phyloP scores from a whole-genome alignment of 345 rosid genomes.

The Isatis tinctoria region DNA sequence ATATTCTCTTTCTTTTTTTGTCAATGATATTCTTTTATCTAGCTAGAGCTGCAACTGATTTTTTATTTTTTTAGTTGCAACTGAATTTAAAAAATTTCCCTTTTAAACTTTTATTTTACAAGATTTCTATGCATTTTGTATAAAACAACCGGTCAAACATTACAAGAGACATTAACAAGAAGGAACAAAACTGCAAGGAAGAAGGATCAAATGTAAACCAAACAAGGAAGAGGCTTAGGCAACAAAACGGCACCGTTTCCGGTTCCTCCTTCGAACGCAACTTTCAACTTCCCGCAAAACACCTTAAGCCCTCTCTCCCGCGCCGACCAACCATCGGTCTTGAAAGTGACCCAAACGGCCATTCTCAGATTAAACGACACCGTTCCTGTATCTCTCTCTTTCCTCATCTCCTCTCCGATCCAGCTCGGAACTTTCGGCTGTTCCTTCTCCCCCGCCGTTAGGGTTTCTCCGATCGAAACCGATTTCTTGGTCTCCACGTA shows the following conservation, averaged over 20 bases:
- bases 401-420: conserved; percentile 34
- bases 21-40: too few relatives aligned
- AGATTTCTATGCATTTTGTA: not conserved
- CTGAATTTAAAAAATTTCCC: too few relatives aligned
- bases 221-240: conserved; percentile 32
- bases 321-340: conserved; percentile 33
- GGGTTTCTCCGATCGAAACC: conserved; percentile 10
- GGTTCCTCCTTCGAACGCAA: conserved; percentile 19
- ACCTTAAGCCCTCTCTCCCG: conserved; percentile 36
- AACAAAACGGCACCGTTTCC: conserved; percentile 30
- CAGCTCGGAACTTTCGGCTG: conserved; percentile 31
- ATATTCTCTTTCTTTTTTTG: too few relatives aligned
- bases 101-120: not conserved
- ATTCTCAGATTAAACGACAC: conserved; percentile 34
- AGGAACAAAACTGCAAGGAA: not conserved
- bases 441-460: conserved; percentile 27
- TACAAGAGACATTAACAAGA: not conserved
- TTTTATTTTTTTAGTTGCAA: not conserved
- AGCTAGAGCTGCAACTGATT: too few relatives aligned
- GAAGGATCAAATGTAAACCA: conserved; percentile 28
- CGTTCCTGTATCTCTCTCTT: conserved; percentile 34
- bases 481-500: conserved; percentile 30
- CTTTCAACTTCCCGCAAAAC: conserved; percentile 30
- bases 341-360: conserved; percentile 28
- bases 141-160: not conserved